phyloP scores from a whole-genome alignment of 257 asterid species.

The Gentiana macrophylla region DNA sequence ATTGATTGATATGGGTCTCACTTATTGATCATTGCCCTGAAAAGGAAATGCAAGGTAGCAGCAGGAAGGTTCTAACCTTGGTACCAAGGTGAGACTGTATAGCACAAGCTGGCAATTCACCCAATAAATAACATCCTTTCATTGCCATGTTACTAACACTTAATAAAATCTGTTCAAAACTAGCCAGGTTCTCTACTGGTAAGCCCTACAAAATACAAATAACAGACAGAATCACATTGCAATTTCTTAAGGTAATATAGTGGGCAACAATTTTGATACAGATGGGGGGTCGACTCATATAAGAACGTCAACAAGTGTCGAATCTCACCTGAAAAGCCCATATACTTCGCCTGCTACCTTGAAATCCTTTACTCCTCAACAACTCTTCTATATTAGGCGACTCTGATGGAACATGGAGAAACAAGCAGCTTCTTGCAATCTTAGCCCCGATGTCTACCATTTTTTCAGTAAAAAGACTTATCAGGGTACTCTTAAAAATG shows the following conservation, averaged over 20 bases:
- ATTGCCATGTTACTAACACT: conserved; percentile 42
- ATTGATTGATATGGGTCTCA: too few species aligned
- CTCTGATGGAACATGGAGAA: conserved; percentile 51
- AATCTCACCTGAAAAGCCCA: conserved; percentile 71
- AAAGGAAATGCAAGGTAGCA: not conserved
- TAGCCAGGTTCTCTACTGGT: conserved; percentile 41
- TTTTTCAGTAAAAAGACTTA: conserved; percentile 6
- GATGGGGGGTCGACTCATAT: too few species aligned
- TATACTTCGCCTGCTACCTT: conserved; percentile 63
- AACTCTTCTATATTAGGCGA: conserved; percentile 43
- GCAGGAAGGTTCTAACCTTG: conserved; percentile 30
- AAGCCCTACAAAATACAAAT: conserved; percentile 40
- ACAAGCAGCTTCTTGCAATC: conserved; percentile 61
- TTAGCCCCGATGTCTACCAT: conserved; percentile 58
- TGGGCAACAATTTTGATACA: not conserved
- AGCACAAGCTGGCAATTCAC: conserved; percentile 61
- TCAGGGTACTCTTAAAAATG: conserved; percentile 10
- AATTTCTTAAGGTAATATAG: not conserved
- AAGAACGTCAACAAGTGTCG: too few species aligned
- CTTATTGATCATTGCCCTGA: too few species aligned
- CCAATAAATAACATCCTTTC: conserved; percentile 58
- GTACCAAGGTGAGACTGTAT: conserved; percentile 34
- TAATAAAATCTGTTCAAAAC: conserved; percentile 39
- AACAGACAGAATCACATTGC: not conserved
- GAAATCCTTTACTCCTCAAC: conserved; percentile 51